Evolutionary conservation across 441 rosid species (phyloP), one percentile per base, ranked within the genome.

Genomic region (Erysimum cheiri): DNA sequence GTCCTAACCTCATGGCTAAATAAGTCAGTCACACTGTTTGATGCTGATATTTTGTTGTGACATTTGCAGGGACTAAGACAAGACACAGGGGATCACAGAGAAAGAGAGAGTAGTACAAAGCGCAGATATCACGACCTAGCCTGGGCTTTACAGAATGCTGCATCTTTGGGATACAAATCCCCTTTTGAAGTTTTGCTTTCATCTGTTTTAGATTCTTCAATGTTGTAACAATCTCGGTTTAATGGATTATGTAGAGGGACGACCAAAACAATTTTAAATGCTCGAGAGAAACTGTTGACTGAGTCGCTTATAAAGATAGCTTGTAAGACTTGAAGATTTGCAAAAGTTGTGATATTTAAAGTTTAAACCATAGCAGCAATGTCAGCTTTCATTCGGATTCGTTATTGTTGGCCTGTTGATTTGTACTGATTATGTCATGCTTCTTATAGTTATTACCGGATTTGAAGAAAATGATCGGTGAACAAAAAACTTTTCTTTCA

Each of bases 61-160:
- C 48, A 43, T 54, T 61, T 69, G 40, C 60, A 74, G 74, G 78
- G 78, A 74, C 78, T 74, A 74, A 69, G 65, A 74, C 17, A 55
- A 52, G 63, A 15, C 26, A 19, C 10, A 48, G 26, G 26, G 63
- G 57, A 43, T 67, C 28, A 37, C 7, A 4, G 56, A 50, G 44
- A 32, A 28, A 44, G 60, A 15, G 44, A 58, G 65, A 15, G 49
- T n/a, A 19, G 59, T 54, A 64, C 29, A 55, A 72, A 50, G 44
- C 43, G 17, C 41, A 31, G 17, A 43, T 28, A 55, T 37, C 55
- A 73, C 33, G 17, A 49, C 61, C 40, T 22, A 48, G 36, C 36
- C 68, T 44, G 26, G 72, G 53, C 14, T 59, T 33, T 50, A 67
- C 73, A 61, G 52, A 44, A 67, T 12, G 73, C 36, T 74, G 58